Conservation (phyloP, 108 stramenopile species). For the Chaetoceros tenuissimus region DNA sequence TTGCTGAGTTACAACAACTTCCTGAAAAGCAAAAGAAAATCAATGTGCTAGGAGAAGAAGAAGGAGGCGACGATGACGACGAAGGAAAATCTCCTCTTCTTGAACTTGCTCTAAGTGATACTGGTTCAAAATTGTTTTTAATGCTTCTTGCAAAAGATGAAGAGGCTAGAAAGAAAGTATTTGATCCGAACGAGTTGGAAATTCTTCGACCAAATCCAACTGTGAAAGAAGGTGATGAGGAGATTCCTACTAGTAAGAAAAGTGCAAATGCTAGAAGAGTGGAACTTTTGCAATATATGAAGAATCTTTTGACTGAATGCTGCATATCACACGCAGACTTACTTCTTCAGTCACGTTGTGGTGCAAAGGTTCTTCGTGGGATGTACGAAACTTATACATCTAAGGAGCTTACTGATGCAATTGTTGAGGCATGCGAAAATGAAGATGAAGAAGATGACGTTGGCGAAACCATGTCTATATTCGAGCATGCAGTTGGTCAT, state of each 20-base stretch:
- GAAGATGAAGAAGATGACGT: conserved; percentile 8
- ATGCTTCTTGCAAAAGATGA: conserved; percentile 58
- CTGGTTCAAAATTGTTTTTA: conserved; percentile 83
- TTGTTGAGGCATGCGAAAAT: conserved; percentile 54
- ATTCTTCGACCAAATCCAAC: conserved; percentile 44
- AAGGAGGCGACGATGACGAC: conserved; percentile 15
- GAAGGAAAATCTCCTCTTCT: conserved; percentile 49
- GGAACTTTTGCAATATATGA: conserved; percentile 73
- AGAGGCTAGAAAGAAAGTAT: conserved; percentile 44
- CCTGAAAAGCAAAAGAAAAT: conserved; percentile 14
- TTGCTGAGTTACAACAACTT: conserved; percentile 67
- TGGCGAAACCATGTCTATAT: conserved; percentile 24
- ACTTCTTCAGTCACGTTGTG: conserved; percentile 64
- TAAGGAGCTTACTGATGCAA: conserved; percentile 30
- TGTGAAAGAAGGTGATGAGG: conserved; percentile 33
- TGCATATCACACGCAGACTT: conserved; percentile 60
- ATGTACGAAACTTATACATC: conserved; percentile 47
- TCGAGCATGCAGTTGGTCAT: conserved; percentile 74
- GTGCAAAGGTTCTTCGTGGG: conserved; percentile 71
- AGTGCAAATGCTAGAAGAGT: conserved; percentile 67
- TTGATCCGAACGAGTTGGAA: conserved; percentile 83
- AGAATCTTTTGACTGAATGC: conserved; percentile 49
- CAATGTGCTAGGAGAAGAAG: conserved; percentile 12
- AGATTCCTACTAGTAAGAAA: conserved; percentile 78
- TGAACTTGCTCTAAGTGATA: conserved; percentile 61